Evolutionary conservation across 2,329 filamentous ascomycete species (phyloP).

Genomic region (Fusarium sororula): DNA sequence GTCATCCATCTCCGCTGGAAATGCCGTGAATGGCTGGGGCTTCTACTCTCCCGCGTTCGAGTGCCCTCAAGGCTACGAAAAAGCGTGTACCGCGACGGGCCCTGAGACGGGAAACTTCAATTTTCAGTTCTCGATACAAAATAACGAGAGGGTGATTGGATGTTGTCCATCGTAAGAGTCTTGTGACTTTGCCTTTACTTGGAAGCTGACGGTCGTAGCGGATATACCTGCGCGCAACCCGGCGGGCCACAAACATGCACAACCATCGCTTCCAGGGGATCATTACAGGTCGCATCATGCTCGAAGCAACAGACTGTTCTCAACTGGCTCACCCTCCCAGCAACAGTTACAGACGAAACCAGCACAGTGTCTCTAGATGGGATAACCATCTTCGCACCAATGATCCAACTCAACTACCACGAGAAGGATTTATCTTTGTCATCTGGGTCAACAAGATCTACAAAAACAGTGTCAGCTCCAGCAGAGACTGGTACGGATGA

Average conservation of each 20-base stretch:
- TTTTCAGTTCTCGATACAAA: neutral
- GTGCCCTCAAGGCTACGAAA: neutral
- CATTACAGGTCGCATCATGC: neutral
- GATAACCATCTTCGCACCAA: neutral
- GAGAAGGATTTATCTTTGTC: neutral
- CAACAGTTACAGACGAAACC: fast-evolving
- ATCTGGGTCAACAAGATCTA: neutral
- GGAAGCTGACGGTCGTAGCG: fast-evolving
- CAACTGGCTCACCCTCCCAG: neutral
- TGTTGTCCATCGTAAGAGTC: neutral
- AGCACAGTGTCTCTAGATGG: neutral
- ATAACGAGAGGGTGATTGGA: neutral
- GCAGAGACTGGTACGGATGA: neutral
- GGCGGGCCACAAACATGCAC: neutral
- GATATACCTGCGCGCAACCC: neutral
- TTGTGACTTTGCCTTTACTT: too few species aligned
- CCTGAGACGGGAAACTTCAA: neutral
- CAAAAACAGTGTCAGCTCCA: neutral
- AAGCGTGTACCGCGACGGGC: neutral
- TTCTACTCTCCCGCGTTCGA: neutral
- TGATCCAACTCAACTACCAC: neutral
- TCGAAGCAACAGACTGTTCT: neutral
- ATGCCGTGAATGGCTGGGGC: neutral
- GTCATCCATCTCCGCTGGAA: neutral
- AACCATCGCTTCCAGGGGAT: neutral